Evolutionary conservation across 148 eudicot genomes (phyloP).

Genomic region (Chenopodium quinoa): DNA sequence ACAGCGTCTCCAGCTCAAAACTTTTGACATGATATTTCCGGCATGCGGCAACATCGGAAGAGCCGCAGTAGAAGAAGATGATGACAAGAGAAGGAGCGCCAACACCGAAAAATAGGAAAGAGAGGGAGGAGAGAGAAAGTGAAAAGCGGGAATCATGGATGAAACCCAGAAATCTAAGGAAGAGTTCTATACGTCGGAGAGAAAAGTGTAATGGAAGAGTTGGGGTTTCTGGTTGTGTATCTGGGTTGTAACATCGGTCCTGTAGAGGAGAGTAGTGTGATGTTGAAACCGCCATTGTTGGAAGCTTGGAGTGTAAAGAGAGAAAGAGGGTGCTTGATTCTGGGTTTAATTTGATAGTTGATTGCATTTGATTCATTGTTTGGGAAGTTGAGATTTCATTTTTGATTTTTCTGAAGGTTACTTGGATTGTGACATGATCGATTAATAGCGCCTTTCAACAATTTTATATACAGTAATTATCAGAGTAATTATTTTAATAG

Average conservation of each 20-base stretch:
- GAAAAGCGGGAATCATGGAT: constrained; percentile 36
- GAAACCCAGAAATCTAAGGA: constrained; percentile 56
- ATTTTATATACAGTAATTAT: too few relatives aligned
- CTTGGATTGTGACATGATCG: too few relatives aligned
- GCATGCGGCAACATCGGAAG: constrained; percentile 30
- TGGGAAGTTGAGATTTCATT: too few relatives aligned
- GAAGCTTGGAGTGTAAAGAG: background rate
- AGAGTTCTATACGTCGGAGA: constrained; percentile 34
- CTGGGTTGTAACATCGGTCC: background rate
- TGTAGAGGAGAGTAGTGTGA: background rate
- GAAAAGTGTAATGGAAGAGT: constrained; percentile 11
- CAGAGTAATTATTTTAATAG: too few relatives aligned
- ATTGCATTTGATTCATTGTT: too few relatives aligned
- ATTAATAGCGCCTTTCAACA: too few relatives aligned
- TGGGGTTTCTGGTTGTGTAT: background rate
- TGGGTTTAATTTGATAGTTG: too few relatives aligned
- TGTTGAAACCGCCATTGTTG: background rate
- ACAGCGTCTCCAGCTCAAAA: constrained; percentile 61
- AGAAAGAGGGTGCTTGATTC: too few relatives aligned
- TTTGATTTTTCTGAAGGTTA: too few relatives aligned
- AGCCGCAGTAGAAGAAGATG: constrained; percentile 41
- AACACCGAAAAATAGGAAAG: constrained; percentile 48
- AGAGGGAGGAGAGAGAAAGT: constrained; percentile 42
- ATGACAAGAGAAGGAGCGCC: constrained; percentile 44
- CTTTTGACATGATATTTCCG: constrained; percentile 42